Evolutionary conservation across 192 early-diverging fungal species (phyloP).

Genomic region (Coemansia sp.): DNA sequence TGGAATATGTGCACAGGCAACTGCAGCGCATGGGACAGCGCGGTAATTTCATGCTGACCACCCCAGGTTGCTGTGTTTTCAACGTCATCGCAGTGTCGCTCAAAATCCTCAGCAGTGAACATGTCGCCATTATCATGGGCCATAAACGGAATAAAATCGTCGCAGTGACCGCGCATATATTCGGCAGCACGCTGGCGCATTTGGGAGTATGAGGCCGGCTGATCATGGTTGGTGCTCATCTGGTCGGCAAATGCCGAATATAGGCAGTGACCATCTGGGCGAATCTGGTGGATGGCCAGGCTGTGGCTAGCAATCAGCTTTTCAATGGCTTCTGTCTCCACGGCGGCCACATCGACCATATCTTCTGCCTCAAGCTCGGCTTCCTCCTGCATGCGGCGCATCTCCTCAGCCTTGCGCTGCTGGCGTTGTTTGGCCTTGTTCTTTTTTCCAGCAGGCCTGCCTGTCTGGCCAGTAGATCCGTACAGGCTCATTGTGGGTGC

Average conservation of each 20-base stretch:
- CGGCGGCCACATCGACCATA: conserved; percentile 69
- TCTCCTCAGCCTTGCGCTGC: conserved; percentile 69
- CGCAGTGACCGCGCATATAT: conserved; percentile 75
- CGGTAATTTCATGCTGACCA: conserved; percentile 87
- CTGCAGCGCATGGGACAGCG: conserved; percentile 69
- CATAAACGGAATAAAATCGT: conserved; percentile 91
- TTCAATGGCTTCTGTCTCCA: conserved; percentile 70
- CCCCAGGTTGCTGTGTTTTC: conserved; percentile 88
- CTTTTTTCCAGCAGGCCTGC: conserved; percentile 52
- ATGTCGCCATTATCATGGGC: conserved; percentile 77
- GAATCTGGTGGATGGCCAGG: conserved; percentile 68
- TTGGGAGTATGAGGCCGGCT: conserved; percentile 56
- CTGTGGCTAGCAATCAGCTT: conserved; percentile 56
- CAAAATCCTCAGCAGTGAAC: conserved; percentile 66
- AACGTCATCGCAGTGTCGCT: conserved; percentile 71
- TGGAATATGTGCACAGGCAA: conserved; percentile 86
- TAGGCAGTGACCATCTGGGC: conserved; percentile 90
- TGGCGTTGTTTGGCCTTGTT: conserved; percentile 55
- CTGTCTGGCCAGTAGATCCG: conserved; percentile 11
- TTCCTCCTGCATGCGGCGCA: conserved; percentile 67
- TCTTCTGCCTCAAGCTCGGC: conserved; percentile 73
- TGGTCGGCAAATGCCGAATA: conserved; percentile 91
- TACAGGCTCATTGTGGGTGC: conserved; percentile 8
- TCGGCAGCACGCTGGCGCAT: conserved; percentile 71
- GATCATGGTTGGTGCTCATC: conserved; percentile 55